Evolutionary conservation across 2,329 filamentous ascomycete species (phyloP), one percentile per base, ranked within the genome.

Genomic region (Colletotrichum spinosum): DNA sequence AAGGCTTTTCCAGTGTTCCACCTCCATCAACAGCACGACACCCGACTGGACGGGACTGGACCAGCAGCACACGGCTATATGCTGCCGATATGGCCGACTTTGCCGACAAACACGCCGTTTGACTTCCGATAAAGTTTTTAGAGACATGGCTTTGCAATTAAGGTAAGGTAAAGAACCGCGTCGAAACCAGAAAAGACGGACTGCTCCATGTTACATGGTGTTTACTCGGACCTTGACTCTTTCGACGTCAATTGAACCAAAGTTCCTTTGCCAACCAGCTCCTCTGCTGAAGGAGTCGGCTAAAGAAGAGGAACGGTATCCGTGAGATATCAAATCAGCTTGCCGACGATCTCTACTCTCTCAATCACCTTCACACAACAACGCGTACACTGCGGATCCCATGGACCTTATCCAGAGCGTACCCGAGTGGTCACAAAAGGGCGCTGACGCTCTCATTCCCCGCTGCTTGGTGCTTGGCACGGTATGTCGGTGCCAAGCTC

Each of bases 51-150:
- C 37, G 11, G 6, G 42, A 58, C 37, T 15, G 6, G 42, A 33
- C 15, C 35, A 39, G n/a, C 35, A 38, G 15, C 35, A 33, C 17
- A 46, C 8, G 25, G 12, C 11, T 48, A 54, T 59, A 13, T 12
- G 15, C 33, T 65, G 50, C 61, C 61, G 55, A 41, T 25, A 15
- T n/a, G 33, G 56, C 61, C 56, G 61, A 46, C 55, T 49, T 55
- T 51, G 45, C 51, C 61, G 57, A 33, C 51, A 51, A 60, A 60
- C 17, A 35, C 3, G n/a, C 13, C 38, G 37, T 51, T 11, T 50
- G 25, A 37, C 11, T 25, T 7, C 56, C 25, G 45, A 55, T 65
- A 61, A 35, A 60, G 50, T 46, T 65, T 52, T 39, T 33, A 11
- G 35, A 42, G 61, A 46, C 41, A 41, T 41, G 61, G 52, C 57